Conservation (phyloP, 768 basidiomycete species). For the Mrakia blollopis region DNA sequence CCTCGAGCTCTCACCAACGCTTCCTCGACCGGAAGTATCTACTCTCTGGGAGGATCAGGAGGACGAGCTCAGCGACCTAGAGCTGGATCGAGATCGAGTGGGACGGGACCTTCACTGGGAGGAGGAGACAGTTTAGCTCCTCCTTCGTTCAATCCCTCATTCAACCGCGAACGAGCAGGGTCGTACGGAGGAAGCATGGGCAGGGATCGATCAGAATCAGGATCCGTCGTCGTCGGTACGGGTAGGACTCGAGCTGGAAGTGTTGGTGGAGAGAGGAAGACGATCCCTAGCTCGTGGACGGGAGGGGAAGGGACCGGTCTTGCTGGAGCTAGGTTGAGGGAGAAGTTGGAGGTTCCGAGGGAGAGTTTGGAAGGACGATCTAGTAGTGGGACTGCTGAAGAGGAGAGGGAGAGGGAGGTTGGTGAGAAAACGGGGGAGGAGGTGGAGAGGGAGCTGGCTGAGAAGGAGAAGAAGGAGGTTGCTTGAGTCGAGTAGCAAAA, state of each 20-base stretch:
- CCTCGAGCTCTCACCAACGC: slow-evolving; percentile 31
- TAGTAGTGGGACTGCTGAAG: background rate
- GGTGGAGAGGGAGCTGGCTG: background rate
- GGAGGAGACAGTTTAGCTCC: background rate
- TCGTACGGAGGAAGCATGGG: background rate
- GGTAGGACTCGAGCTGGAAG: background rate
- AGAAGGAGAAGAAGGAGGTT: background rate
- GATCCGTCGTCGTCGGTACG: background rate
- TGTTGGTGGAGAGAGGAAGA: background rate
- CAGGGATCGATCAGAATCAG: background rate
- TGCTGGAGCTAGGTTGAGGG: background rate
- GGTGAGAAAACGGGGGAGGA: background rate
- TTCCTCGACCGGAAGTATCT: slow-evolving; percentile 29
- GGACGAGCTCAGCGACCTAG: slow-evolving; percentile 40
- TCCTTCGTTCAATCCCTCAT: background rate
- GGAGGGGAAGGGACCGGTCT: background rate
- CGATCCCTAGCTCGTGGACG: slow-evolving; percentile 7
- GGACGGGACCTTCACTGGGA: background rate
- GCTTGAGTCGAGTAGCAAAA: background rate
- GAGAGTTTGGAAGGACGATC: slow-evolving; percentile 18
- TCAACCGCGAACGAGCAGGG: background rate
- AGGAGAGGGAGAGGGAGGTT: background rate
- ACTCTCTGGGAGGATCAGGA: slow-evolving; percentile 44
- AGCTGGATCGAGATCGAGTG: background rate
- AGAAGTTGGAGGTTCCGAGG: slow-evolving; percentile 11